phyloP scores from a whole-genome alignment of 345 rosid species.

The Lagerstroemia speciosa region DNA sequence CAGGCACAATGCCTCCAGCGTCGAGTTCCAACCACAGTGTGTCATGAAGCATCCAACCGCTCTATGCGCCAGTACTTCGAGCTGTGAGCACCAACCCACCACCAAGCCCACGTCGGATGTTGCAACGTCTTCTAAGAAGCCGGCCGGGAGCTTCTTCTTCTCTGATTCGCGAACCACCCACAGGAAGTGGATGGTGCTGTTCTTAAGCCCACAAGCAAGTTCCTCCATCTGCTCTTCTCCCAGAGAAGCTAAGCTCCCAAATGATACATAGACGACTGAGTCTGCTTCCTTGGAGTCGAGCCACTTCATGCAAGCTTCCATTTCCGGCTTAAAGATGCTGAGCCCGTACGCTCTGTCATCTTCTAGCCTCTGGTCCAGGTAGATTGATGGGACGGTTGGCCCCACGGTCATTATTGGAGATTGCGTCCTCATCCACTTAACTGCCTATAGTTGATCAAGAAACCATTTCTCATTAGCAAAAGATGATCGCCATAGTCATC shows the following conservation, averaged over 20 bases:
- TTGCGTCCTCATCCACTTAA: constrained; percentile 19
- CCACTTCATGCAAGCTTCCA: constrained; percentile 31
- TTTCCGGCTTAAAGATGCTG: constrained; percentile 22
- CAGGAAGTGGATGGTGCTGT: constrained; percentile 21
- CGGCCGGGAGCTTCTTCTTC: constrained; percentile 24
- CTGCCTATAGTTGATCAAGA: constrained; percentile 6
- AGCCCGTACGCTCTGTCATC: constrained; percentile 25
- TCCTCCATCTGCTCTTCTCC: constrained; percentile 44
- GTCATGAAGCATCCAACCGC: constrained; percentile 41
- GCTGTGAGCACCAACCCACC: constrained; percentile 44
- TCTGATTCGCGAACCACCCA: constrained; percentile 60
- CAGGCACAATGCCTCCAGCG: constrained; percentile 14
- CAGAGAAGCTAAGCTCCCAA: constrained; percentile 42
- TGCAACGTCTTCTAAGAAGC: constrained; percentile 17
- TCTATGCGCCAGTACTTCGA: constrained; percentile 36
- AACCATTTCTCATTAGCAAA: too few relatives aligned
- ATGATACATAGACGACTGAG: constrained; percentile 50
- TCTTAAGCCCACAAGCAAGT: constrained; percentile 34
- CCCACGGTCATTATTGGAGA: constrained; percentile 20
- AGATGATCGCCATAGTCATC: too few relatives aligned
- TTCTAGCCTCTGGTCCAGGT: constrained; percentile 20
- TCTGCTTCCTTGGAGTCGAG: constrained; percentile 29
- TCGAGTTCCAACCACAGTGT: constrained; percentile 49
- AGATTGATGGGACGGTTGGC: constrained; percentile 30
- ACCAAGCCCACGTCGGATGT: constrained; percentile 28